Base-by-base conservation (phyloP, 1,139 yeast species). In the Saccharomyces pastorianus region DNA sequence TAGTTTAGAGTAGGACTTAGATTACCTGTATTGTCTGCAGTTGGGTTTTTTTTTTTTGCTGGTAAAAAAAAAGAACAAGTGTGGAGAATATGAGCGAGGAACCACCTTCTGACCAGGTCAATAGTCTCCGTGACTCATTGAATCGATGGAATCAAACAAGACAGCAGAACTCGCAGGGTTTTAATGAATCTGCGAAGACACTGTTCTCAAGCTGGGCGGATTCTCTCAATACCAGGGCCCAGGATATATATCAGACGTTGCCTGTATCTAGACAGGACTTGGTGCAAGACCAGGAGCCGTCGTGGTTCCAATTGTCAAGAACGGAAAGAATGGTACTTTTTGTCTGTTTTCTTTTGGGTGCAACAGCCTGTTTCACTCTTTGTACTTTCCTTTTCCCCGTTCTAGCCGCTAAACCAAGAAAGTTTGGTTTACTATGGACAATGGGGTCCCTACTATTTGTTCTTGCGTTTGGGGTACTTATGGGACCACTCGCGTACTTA, bases 361-460 rank as follows among this genome's bases (percentile, higher is more conserved):
- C 96, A 0, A 72, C 79, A 17, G 82, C 87, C 4, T 90, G 96
- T 65, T 93, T 93, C 71, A 80, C 84, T 6, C 73, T 91, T 47
- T 88, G 96, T 60, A 81, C 93, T 64, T 83, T 89, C 56, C 73
- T 91, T 64, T 84, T 93, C 69, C 98, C 99, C 0, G 91, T 93
- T 14, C 75, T 93, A 59, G 95, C 96, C 3, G 73, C 91, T 53
- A 84, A 88, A 64, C 99, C 99, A 14, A 77, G 96, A 54, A 93
- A 93, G 70, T 93, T 93, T 67, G 98, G 88, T 4, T 71, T 85
- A 62, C 67, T 95, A 48, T 93, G 99, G 99, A 83, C 96, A 1
- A 76, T 93, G 71, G 99, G 98, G 0, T 87, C 96, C 1, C 67
- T 93, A 17, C 73, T 93, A 48, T 93, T 93, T 72, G 88, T 93